phyloP scores from a whole-genome alignment of 179 eudicot species.

The Spergularia azorica region DNA sequence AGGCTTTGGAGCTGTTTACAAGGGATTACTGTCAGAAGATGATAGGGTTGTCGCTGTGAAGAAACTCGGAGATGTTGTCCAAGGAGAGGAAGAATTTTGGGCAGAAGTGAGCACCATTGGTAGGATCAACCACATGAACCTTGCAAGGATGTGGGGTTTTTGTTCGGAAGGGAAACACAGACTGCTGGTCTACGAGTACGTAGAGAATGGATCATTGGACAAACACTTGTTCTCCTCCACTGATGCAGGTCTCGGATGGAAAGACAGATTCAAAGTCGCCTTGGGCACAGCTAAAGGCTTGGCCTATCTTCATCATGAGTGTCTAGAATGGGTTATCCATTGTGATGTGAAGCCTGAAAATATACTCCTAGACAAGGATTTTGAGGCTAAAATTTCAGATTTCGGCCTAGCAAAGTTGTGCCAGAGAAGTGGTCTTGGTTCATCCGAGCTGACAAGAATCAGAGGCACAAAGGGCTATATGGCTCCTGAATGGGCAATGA shows the following conservation, averaged over 20 bases:
- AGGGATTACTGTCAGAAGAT: conserved; percentile 50
- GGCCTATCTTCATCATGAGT: conserved; percentile 63
- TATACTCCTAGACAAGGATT: conserved; percentile 43
- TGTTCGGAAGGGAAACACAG: conserved; percentile 46
- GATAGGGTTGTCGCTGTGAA: conserved; percentile 53
- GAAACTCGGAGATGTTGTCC: conserved; percentile 42
- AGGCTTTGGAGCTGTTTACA: conserved; percentile 52
- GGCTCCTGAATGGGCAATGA: conserved; percentile 61
- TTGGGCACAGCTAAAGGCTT: conserved; percentile 55
- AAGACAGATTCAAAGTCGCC: conserved; percentile 48
- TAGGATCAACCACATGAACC: conserved; percentile 54
- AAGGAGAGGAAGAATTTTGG: conserved; percentile 59
- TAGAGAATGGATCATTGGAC: conserved; percentile 48
- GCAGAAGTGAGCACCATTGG: conserved; percentile 62
- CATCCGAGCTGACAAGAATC: conserved; percentile 38
- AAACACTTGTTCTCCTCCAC: conserved; percentile 40
- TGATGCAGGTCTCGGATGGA: conserved; percentile 38
- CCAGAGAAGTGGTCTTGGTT: conserved; percentile 41
- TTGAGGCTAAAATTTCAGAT: conserved; percentile 52
- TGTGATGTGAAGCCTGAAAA: conserved; percentile 62
- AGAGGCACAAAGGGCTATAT: conserved; percentile 64
- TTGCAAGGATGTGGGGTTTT: conserved; percentile 63
- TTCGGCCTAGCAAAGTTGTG: conserved; percentile 52
- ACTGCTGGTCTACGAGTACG: conserved; percentile 50
- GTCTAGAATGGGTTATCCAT: conserved; percentile 62